Conservation (phyloP, 176 grass and related monocot species). For the Paspalum notatum region DNA sequence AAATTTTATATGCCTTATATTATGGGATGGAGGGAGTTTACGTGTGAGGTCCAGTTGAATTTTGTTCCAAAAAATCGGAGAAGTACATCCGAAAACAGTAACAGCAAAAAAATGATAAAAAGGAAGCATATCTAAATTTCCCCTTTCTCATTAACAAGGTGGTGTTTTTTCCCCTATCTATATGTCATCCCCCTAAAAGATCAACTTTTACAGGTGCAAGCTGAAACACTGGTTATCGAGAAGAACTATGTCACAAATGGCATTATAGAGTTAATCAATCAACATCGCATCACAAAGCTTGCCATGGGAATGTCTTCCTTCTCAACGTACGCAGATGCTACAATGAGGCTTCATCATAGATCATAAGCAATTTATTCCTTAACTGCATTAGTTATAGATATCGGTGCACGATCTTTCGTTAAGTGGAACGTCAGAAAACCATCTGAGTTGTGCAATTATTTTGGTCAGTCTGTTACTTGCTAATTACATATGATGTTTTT, state of each 20-base stretch:
- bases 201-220: slow-evolving; percentile 47
- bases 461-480: not conserved
- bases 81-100: not conserved
- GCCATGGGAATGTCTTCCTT: slow-evolving; percentile 72
- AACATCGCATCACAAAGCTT: slow-evolving; percentile 60
- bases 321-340: slow-evolving; percentile 37
- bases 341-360: not conserved
- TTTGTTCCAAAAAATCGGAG: not conserved
- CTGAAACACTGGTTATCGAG: slow-evolving; percentile 59
- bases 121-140: not conserved
- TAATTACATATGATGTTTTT: not conserved
- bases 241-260: slow-evolving; percentile 63
- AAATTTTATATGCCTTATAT: too few species aligned
- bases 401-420: slow-evolving; percentile 4
- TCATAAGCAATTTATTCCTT: slow-evolving; percentile 4
- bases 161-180: not conserved
- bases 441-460: slow-evolving; percentile 8
- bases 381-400: slow-evolving; percentile 11
- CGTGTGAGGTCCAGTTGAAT: not conserved
- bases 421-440: not conserved
- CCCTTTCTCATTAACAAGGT: not conserved
- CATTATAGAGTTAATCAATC: slow-evolving; percentile 59
- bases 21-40: too few species aligned
- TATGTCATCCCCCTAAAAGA: not conserved
- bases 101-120: not conserved